phyloP scores from a whole-genome alignment of 768 basidiomycete species.

The Hydnum rufescens region DNA sequence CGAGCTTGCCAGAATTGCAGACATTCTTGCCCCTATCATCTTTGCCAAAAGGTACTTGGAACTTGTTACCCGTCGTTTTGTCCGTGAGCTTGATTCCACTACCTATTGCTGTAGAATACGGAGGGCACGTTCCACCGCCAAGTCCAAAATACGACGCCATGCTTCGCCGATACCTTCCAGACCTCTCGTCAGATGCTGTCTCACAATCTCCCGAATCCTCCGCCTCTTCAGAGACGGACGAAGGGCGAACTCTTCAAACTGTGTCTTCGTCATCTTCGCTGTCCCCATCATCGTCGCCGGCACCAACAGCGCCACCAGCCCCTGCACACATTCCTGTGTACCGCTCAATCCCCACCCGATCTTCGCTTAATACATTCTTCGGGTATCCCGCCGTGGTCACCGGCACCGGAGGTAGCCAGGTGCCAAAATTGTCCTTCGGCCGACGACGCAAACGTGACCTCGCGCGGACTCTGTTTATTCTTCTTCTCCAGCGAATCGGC shows the following conservation, averaged over 20 bases:
- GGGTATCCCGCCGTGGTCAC: conserved; percentile 8
- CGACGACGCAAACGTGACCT: conserved; percentile 10
- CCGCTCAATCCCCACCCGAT: conserved; percentile 2
- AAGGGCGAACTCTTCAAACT: neutral
- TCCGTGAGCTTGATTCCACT: neutral
- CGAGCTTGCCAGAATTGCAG: conserved; percentile 4
- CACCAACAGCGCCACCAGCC: conserved; percentile 1
- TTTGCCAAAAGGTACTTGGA: conserved; percentile 7
- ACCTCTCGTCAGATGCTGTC: neutral
- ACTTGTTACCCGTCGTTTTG: neutral
- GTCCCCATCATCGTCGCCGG: neutral
- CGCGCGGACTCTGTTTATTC: conserved; percentile 4
- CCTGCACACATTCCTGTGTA: neutral
- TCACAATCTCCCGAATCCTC: conserved; percentile 1
- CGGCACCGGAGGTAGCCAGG: neutral
- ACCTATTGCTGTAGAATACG: conserved; percentile 1
- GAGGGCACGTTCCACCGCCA: neutral
- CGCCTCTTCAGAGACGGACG: conserved; percentile 1
- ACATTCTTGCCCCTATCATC: conserved; percentile 5
- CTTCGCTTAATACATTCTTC: conserved; percentile 8
- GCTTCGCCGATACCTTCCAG: neutral
- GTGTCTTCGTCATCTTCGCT: neutral
- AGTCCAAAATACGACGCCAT: conserved; percentile 2
- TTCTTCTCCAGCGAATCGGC: neutral
- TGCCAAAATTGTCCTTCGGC: conserved; percentile 4